Evolutionary conservation across 2,329 filamentous ascomycete genomes (phyloP).

Genomic region (Monosporascus sp.): DNA sequence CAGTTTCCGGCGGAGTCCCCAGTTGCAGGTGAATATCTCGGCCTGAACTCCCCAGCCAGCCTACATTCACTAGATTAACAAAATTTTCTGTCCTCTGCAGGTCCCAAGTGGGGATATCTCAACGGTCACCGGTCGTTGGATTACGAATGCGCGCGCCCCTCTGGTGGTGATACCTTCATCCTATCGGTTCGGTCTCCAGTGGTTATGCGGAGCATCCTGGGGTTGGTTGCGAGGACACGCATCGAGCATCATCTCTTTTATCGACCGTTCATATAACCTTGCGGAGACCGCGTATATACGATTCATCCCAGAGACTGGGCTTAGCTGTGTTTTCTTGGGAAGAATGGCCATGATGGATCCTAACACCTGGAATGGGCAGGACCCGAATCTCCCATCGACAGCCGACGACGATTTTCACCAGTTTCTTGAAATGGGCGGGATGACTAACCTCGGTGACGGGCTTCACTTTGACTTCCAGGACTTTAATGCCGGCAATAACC

Average conservation of each 20-base stretch:
- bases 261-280: not conserved
- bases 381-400: conserved; percentile 46
- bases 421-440: conserved; percentile 56
- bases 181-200: not conserved
- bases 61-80: no score
- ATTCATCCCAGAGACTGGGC: not conserved
- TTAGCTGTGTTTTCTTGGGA: not conserved
- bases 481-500: conserved; percentile 38
- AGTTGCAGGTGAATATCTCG: not conserved
- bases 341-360: conserved; percentile 46
- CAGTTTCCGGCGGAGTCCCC: not conserved
- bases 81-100: no score
- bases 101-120: no score
- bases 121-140: no score
- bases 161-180: not conserved
- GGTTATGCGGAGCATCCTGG: not conserved
- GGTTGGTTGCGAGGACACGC: not conserved
- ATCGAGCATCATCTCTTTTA: not conserved
- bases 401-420: conserved; percentile 60
- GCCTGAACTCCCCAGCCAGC: no score
- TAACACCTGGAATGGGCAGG: conserved; percentile 50
- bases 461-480: conserved; percentile 57
- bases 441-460: conserved; percentile 47
- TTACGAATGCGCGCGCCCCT: not conserved
- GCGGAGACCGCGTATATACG: not conserved